Evolutionary conservation across 768 basidiomycete genomes (phyloP).

Genomic region (Zangia roseola): DNA sequence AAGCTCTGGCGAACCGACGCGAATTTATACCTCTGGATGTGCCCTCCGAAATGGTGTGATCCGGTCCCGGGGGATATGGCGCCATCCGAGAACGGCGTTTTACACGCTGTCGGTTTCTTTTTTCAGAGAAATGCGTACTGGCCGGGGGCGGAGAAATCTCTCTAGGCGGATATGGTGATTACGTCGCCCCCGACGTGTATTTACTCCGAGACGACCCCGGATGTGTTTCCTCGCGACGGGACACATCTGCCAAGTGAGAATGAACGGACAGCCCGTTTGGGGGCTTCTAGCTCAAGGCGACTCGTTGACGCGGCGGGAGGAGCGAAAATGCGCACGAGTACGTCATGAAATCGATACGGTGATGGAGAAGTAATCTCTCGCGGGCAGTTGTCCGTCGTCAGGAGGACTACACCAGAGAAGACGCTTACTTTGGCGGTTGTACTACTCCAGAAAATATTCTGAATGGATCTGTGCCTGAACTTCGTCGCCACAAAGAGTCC

Average conservation of each 20-base stretch:
- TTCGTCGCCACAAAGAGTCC: neutral
- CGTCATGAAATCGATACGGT: constrained; percentile 14
- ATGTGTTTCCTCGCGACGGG: constrained; percentile 2
- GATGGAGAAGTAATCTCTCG: constrained; percentile 12
- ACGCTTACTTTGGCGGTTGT: constrained; percentile 16
- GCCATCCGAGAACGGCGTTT: constrained; percentile 14
- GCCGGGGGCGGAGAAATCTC: constrained; percentile 1
- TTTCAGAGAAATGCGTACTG: neutral
- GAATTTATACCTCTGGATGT: constrained; percentile 13
- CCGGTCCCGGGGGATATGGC: neutral
- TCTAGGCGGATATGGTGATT: constrained; percentile 13
- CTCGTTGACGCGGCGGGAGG: neutral
- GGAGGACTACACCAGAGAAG: constrained; percentile 9
- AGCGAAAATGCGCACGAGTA: constrained; percentile 12
- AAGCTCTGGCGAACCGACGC: neutral
- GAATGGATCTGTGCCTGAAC: neutral
- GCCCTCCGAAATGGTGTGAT: constrained; percentile 8
- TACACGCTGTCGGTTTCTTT: constrained; percentile 7
- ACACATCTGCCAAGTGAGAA: constrained; percentile 9
- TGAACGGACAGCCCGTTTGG: neutral
- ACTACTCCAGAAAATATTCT: constrained; percentile 7
- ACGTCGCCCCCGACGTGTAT: neutral
- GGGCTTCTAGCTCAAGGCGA: neutral
- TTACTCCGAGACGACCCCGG: neutral
- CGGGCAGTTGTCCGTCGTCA: constrained; percentile 4